phyloP scores from a whole-genome alignment of 1,284 basidiomycete species.

The Leucoagaricus sp. region DNA sequence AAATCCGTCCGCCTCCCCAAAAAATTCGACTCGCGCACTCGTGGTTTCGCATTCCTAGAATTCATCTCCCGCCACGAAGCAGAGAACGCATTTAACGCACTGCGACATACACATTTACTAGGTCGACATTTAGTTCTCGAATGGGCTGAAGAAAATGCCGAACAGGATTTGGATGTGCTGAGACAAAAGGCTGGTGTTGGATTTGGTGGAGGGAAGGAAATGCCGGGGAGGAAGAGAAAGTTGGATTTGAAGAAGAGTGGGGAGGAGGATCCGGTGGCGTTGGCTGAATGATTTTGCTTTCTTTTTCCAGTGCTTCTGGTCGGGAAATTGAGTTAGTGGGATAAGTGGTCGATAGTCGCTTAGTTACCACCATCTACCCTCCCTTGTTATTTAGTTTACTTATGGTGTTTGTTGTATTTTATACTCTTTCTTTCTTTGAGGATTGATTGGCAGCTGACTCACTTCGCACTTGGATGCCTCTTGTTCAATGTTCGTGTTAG shows the following conservation, averaged over 20 bases:
- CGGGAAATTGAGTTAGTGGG: background rate
- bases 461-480: too few relatives aligned
- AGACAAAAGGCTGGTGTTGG: slow-evolving; percentile 81
- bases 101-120: slow-evolving; percentile 94
- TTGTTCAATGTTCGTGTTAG: background rate
- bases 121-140: slow-evolving; percentile 93
- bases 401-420: background rate
- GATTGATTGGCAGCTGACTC: background rate
- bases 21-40: slow-evolving; percentile 82
- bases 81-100: slow-evolving; percentile 79
- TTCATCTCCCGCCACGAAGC: slow-evolving; percentile 88
- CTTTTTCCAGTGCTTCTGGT: too few relatives aligned
- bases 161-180: slow-evolving; percentile 71
- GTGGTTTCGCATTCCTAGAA: slow-evolving; percentile 97
- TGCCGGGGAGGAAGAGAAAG: slow-evolving; percentile 75
- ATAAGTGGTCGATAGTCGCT: background rate
- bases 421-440: background rate
- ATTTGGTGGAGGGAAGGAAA: slow-evolving; percentile 61
- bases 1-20: slow-evolving; percentile 90
- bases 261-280: slow-evolving; percentile 34
- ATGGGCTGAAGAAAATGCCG: slow-evolving; percentile 89
- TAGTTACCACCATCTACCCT: background rate
- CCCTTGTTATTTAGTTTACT: background rate
- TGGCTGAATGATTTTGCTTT: slow-evolving; percentile 20
- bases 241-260: slow-evolving; percentile 53